phyloP scores from a whole-genome alignment of 2,329 filamentous ascomycete genomes.

The Sodiomyces alkalinus region DNA sequence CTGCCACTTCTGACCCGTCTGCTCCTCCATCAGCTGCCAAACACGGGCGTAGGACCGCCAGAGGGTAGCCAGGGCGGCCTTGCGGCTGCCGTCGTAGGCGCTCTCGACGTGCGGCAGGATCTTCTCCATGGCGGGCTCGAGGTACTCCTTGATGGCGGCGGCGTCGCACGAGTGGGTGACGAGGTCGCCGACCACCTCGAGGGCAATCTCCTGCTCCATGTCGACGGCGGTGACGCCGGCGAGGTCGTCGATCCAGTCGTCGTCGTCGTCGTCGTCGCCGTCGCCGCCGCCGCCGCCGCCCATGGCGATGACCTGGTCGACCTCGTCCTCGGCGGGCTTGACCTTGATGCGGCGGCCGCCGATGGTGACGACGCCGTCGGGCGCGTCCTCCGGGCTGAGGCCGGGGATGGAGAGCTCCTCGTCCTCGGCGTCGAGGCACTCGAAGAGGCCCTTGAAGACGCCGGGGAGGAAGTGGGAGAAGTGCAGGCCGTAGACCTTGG shows the following conservation, averaged over 20 bases:
- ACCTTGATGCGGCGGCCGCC: conserved; percentile 79
- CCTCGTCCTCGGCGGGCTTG: conserved; percentile 35
- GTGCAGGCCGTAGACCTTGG: conserved; percentile 80
- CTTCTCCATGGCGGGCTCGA: conserved; percentile 75
- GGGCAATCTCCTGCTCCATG: conserved; percentile 92
- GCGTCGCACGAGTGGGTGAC: conserved; percentile 72
- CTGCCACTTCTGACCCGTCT: conserved; percentile 69
- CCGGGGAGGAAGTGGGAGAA: conserved; percentile 66
- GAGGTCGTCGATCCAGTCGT: conserved; percentile 73
- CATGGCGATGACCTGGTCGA: conserved; percentile 39
- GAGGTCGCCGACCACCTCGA: conserved; percentile 88
- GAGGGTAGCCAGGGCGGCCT: conserved; percentile 77
- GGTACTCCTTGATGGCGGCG: conserved; percentile 60
- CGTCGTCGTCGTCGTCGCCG: conserved; percentile 61
- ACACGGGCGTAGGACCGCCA: conserved; percentile 90
- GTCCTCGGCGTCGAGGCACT: conserved; percentile 75
- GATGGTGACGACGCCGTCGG: conserved; percentile 58
- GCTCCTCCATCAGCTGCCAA: conserved; percentile 74
- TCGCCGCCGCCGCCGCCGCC: too few relatives aligned
- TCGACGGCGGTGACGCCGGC: conserved; percentile 77
- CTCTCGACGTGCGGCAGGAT: conserved; percentile 74
- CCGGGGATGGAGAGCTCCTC: conserved; percentile 74
- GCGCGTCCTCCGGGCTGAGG: conserved; percentile 30
- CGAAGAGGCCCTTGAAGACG: conserved; percentile 66
- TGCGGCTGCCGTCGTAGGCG: conserved; percentile 83